Percentiles rank a stretch among this genome's conserved stretches.
These are phyloP conservation scores for Pythium sukuiense DNA, from an alignment of 352 stramenopile genomes.

Conservation along the genomic window DNA sequence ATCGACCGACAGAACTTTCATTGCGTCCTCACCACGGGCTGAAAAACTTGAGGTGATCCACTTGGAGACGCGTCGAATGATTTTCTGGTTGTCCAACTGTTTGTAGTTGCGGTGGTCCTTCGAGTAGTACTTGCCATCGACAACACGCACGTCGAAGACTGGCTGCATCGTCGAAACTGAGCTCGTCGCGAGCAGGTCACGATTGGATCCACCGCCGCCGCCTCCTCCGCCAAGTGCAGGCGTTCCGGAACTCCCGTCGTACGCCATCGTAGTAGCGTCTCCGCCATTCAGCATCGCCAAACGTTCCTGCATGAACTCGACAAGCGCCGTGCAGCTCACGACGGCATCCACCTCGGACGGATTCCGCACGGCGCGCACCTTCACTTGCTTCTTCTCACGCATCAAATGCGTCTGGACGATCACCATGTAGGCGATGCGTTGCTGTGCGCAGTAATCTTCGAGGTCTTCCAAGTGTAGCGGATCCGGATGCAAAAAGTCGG, in stretches of 20 bases:
- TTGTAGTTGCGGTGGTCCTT: conserved; percentile 71
- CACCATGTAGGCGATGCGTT: conserved; percentile 82
- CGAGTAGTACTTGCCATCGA: conserved; percentile 64
- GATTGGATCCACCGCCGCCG: conserved; percentile 6
- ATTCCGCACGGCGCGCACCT: conserved; percentile 73
- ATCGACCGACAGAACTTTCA: conserved; percentile 84
- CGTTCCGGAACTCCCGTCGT: conserved; percentile 4
- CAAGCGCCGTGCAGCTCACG: conserved; percentile 57
- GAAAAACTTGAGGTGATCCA: conserved; percentile 85
- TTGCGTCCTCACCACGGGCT: conserved; percentile 66
- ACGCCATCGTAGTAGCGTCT: conserved; percentile 6
- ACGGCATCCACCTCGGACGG: conserved; percentile 68
- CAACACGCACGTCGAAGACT: conserved; percentile 75
- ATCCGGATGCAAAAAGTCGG: conserved; percentile 85
- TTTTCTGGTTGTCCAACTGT: conserved; percentile 72
- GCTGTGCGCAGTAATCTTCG: conserved; percentile 78
- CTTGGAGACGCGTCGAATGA: conserved; percentile 82
- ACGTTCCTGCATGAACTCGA: conserved; percentile 64
- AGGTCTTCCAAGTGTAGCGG: conserved; percentile 76
- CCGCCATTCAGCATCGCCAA: conserved; percentile 25
- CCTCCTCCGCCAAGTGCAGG: conserved; percentile 6
- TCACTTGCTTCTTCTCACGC: conserved; percentile 83
- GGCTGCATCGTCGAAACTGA: conserved; percentile 39
- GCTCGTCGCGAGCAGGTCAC: conserved; percentile 7
- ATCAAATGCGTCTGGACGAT: conserved; percentile 86